Evolutionary conservation across 352 stramenopile genomes (phyloP).

Genomic region (Phytopythium mirpurense): DNA sequence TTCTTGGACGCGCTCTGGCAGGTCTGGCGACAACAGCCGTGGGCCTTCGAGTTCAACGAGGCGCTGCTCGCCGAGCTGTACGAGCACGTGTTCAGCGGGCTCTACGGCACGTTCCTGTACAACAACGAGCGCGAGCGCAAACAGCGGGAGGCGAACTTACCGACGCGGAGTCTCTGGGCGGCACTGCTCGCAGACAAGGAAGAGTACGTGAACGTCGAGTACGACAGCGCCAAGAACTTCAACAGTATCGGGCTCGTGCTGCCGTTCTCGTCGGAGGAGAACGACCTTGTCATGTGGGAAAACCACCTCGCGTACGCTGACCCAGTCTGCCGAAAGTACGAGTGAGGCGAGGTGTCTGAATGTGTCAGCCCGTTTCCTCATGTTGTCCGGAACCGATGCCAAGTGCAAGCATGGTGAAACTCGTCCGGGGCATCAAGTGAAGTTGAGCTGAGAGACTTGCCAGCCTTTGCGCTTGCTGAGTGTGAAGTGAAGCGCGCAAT

Average conservation of each 20-base stretch:
- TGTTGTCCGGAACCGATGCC: not conserved
- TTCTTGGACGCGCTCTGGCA: constrained; percentile 99
- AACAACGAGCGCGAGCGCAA: constrained; percentile 90
- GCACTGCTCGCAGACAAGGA: constrained; percentile 53
- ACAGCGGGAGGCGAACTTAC: constrained; percentile 46
- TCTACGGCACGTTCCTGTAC: constrained; percentile 98
- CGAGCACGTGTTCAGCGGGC: constrained; percentile 94
- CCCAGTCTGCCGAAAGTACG: constrained; percentile 83
- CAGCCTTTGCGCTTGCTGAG: not conserved
- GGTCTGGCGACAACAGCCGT: constrained; percentile 94
- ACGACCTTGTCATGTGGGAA: constrained; percentile 79
- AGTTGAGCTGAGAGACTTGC: not conserved
- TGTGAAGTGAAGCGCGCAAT: not conserved
- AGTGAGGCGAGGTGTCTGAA: constrained; percentile 19
- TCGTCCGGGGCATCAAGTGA: not conserved
- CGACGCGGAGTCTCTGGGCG: constrained; percentile 74
- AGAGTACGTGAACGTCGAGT: constrained; percentile 78
- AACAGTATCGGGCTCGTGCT: constrained; percentile 79
- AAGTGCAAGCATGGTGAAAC: not conserved
- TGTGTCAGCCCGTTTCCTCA: not conserved
- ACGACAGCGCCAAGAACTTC: constrained; percentile 81
- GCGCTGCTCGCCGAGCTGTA: constrained; percentile 89
- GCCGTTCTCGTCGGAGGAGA: constrained; percentile 78
- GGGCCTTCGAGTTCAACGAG: constrained; percentile 98
- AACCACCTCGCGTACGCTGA: constrained; percentile 78